Evolutionary conservation across 2,329 filamentous ascomycete species (phyloP).

Genomic region (Didymellaceae sp.): DNA sequence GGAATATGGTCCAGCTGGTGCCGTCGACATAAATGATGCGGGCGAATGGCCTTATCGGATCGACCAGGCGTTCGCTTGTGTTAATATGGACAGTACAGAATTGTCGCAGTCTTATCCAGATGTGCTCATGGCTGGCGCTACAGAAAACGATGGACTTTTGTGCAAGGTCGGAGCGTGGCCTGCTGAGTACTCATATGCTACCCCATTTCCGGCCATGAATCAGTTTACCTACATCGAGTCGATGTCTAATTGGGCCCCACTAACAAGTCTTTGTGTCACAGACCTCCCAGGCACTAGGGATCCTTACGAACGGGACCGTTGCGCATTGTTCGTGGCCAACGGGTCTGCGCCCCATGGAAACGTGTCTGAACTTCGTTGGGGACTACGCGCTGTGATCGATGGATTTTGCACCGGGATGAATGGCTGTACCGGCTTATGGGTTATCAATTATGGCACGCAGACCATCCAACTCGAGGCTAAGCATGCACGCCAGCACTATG

Average conservation of each 20-base stretch:
- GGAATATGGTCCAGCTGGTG: slow-evolving; percentile 61
- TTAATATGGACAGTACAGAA: slow-evolving; percentile 59
- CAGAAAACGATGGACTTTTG: slow-evolving; percentile 77
- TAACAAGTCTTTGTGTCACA: slow-evolving; percentile 56
- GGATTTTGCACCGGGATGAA: slow-evolving; percentile 38
- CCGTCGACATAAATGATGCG: slow-evolving; percentile 52
- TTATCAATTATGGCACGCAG: slow-evolving; percentile 41
- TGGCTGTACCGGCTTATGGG: slow-evolving; percentile 49
- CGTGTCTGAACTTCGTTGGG: slow-evolving; percentile 53
- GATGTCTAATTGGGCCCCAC: slow-evolving; percentile 67
- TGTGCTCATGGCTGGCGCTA: slow-evolving; percentile 79
- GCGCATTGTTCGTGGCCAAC: slow-evolving; percentile 49
- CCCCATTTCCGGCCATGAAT: slow-evolving; percentile 58
- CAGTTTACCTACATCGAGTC: slow-evolving; percentile 59
- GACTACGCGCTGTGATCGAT: slow-evolving; percentile 49
- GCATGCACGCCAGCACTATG: slow-evolving; percentile 36
- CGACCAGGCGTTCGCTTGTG: slow-evolving; percentile 79
- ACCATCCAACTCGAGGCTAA: slow-evolving; percentile 35
- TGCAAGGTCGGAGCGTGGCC: slow-evolving; percentile 66
- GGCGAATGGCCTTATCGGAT: slow-evolving; percentile 73
- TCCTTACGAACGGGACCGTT: slow-evolving; percentile 30
- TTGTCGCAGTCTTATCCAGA: slow-evolving; percentile 67
- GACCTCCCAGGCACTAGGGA: slow-evolving; percentile 28
- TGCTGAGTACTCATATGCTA: slow-evolving; percentile 56
- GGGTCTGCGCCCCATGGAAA: slow-evolving; percentile 53